Base-by-base conservation (phyloP, 2,329 filamentous ascomycete species). In the Xylariaceae sp. region DNA sequence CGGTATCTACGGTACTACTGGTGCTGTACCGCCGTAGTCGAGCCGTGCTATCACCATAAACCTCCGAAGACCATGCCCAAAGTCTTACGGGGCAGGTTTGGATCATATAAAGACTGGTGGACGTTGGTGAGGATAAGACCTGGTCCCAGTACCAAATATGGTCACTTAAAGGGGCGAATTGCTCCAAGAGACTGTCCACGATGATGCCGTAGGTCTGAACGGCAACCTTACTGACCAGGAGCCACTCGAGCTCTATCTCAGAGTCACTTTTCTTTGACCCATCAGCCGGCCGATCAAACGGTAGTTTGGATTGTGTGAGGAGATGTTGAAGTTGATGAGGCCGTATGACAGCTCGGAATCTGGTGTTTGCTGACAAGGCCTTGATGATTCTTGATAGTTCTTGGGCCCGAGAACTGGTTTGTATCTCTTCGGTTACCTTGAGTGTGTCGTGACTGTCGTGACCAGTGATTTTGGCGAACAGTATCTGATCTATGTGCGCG, bases 111-210 rank as follows among this genome's bases (percentile, higher is more conserved):
- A 97, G 72, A 37, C 86, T 88, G 64, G 89, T 92, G 69, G 88
- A 90, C 53, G 85, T 81, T 66, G 90, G 88, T 0, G 90, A 95
- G 8, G 85, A 84, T 35, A 96, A 76, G 1, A 97, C 83, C 65
- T 94, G 89, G 69, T 96, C 90, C 94, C 94, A 99, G 73, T 97
- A 97, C 85, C 88, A 92, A 23, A 96, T 87, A 66, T 96, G 92
- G 65, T 96, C 87, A 67, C 86, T 89, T 15, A 99, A 75, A 0
- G 88, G 88, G 9, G 93, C 86, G 9, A 92, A 95, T 67, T 94
- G 88, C 57, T 93, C 88, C 9, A 97, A 76, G 2, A 97, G 80
- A 0, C 84, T 86, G 66, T 87, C 86, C 66, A 97, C 78, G 47
- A 96, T 82, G 53, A 90, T 77, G 3, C 93, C 93, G 69, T 96